phyloP scores from a whole-genome alignment of 2,329 filamentous ascomycete species.

The Xylaria sp. region DNA sequence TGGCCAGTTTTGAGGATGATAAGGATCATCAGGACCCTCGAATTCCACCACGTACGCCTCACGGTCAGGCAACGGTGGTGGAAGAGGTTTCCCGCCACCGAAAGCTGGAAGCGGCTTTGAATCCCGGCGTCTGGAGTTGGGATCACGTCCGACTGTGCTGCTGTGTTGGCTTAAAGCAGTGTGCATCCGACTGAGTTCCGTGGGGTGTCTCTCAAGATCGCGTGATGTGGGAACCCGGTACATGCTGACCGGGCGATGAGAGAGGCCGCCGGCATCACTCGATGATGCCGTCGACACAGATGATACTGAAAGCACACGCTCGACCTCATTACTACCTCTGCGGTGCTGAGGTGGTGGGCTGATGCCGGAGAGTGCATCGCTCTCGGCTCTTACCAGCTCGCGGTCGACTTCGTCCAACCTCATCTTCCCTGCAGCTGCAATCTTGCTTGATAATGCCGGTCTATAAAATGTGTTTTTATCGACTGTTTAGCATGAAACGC shows the following conservation, averaged over 20 bases:
- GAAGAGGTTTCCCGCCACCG: slow-evolving; percentile 79
- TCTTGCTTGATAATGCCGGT: not conserved
- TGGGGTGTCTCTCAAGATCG: slow-evolving; percentile 76
- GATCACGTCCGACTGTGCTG: slow-evolving; percentile 73
- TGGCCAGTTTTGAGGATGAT: slow-evolving; percentile 91
- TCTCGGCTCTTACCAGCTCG: slow-evolving; percentile 64
- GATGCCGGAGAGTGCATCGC: slow-evolving; percentile 37
- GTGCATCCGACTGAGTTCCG: slow-evolving; percentile 76
- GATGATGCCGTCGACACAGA: slow-evolving; percentile 64
- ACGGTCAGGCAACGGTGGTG: slow-evolving; percentile 73
- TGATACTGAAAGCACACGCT: slow-evolving; percentile 67
- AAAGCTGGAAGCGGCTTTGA: slow-evolving; percentile 74
- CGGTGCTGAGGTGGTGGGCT: slow-evolving; percentile 37
- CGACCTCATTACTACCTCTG: slow-evolving; percentile 65
- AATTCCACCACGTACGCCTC: slow-evolving; percentile 89
- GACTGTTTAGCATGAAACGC: not conserved
- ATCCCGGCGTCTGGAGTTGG: slow-evolving; percentile 59
- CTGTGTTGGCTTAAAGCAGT: slow-evolving; percentile 77
- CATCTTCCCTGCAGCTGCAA: not conserved
- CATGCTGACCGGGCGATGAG: slow-evolving; percentile 60
- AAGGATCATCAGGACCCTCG: slow-evolving; percentile 82
- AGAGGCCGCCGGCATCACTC: slow-evolving; percentile 47
- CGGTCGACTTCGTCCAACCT: slow-evolving; percentile 65
- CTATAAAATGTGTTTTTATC: not conserved
- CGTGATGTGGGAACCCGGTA: slow-evolving; percentile 71